Conservation (phyloP, 2,329 filamentous ascomycete species). For the Rhinocladiella similis region DNA sequence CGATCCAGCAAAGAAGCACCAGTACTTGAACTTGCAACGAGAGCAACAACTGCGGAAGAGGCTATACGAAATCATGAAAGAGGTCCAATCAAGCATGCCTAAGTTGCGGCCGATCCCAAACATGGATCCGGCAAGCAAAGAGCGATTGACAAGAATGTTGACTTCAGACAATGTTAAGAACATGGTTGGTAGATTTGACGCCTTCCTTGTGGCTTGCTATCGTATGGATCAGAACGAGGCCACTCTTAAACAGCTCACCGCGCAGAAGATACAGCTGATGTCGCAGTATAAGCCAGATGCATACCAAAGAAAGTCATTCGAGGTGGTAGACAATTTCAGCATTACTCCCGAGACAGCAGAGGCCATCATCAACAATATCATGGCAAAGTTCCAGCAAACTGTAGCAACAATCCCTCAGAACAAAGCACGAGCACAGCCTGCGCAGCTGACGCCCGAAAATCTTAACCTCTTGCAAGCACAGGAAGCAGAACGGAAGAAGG, state of each 20-base stretch:
- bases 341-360: slow-evolving; percentile 42
- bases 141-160: slow-evolving; percentile 27
- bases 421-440: slow-evolving; percentile 42
- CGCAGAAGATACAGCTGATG: slow-evolving; percentile 45
- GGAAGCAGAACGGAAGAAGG: slow-evolving; percentile 33
- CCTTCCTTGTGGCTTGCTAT: slow-evolving; percentile 41
- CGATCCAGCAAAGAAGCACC: slow-evolving; percentile 44
- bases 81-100: slow-evolving; percentile 39
- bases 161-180: slow-evolving; percentile 42
- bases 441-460: slow-evolving; percentile 26
- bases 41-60: slow-evolving; percentile 38
- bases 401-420: slow-evolving; percentile 47
- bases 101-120: slow-evolving; percentile 36
- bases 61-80: slow-evolving; percentile 41
- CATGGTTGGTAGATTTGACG: slow-evolving; percentile 45
- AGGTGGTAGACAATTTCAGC: slow-evolving; percentile 44
- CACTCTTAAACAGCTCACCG: slow-evolving; percentile 23
- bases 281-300: slow-evolving; percentile 43
- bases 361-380: slow-evolving; percentile 39
- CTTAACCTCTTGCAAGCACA: slow-evolving; percentile 22
- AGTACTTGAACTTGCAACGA: slow-evolving; percentile 33
- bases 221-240: slow-evolving; percentile 42
- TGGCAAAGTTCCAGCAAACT: slow-evolving; percentile 39
- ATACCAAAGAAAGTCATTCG: slow-evolving; percentile 40
- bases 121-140: slow-evolving; percentile 32